phyloP scores from a whole-genome alignment of 768 basidiomycete species.

The Lactarius hengduanensis region DNA sequence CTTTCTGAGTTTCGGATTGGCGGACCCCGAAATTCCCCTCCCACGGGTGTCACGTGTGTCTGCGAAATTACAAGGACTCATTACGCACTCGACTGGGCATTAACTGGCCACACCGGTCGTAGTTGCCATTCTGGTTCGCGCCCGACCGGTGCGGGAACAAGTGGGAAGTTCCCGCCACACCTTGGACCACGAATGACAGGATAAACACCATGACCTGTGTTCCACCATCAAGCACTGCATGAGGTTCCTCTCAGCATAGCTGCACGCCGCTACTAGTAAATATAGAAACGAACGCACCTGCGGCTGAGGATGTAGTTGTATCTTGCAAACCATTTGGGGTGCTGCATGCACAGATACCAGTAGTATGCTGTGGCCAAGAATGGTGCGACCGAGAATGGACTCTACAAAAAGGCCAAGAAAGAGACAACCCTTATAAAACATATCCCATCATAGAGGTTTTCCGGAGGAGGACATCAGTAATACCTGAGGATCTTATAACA shows the following conservation, averaged over 20 bases:
- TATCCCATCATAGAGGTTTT: too few species aligned
- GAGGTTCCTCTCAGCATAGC: conserved; percentile 36
- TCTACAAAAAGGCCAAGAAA: too few species aligned
- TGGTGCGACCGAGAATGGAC: too few species aligned
- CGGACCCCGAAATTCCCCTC: too few species aligned
- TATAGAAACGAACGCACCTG: conserved; percentile 25
- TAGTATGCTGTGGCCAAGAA: too few species aligned
- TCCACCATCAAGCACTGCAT: conserved; percentile 41
- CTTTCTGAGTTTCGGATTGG: too few species aligned
- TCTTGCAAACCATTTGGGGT: conserved; percentile 47
- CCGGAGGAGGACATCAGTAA: too few species aligned
- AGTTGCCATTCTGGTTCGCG: conserved; percentile 50
- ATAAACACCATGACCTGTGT: conserved; percentile 51
- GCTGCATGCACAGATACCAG: conserved; percentile 41
- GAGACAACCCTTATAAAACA: too few species aligned
- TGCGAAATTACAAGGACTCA: too few species aligned
- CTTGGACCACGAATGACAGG: conserved; percentile 35
- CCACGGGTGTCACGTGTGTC: too few species aligned
- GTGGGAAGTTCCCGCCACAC: conserved; percentile 48
- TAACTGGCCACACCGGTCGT: conserved; percentile 26
- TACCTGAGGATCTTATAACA: too few species aligned
- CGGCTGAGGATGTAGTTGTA: conserved; percentile 40
- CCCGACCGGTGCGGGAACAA: conserved; percentile 57
- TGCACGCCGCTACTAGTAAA: background rate
- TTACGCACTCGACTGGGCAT: background rate